phyloP scores from a whole-genome alignment of 2,329 filamentous ascomycete species.

The Lecanosticta acicola region DNA sequence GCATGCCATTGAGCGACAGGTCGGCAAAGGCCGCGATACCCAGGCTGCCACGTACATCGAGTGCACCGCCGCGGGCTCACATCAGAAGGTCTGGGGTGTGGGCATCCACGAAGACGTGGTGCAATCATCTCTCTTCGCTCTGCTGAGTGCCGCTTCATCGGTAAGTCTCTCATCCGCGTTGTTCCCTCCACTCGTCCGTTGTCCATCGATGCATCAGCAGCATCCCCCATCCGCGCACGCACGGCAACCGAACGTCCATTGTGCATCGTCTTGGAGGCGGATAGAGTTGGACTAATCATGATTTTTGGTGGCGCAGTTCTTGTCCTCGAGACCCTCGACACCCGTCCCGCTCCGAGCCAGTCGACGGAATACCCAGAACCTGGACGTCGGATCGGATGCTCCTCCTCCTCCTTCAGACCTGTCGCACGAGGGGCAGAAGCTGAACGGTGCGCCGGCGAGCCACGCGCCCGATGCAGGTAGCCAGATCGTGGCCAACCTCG shows the following conservation, averaged over 20 bases:
- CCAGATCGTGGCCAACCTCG: conserved; percentile 29
- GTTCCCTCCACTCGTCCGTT: no score
- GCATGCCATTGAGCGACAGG: conserved; percentile 61
- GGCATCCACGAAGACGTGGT: conserved; percentile 91
- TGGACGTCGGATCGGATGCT: conserved; percentile 20
- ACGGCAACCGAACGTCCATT: no score
- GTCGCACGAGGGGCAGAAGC: conserved; percentile 25
- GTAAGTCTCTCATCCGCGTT: no score
- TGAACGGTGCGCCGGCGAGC: conserved; percentile 27
- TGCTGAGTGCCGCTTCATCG: conserved; percentile 78
- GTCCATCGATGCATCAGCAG: no score
- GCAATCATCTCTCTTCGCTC: conserved; percentile 78
- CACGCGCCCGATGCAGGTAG: conserved; percentile 28
- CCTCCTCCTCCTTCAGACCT: conserved; percentile 14
- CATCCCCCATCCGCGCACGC: no score
- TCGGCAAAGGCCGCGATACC: conserved; percentile 57
- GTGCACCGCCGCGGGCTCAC: conserved; percentile 63
- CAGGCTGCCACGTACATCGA: conserved; percentile 96
- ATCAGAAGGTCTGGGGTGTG: conserved; percentile 78
- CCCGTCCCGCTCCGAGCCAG: conserved; percentile 59
- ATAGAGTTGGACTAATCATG: no score
- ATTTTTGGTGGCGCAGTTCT: no score
- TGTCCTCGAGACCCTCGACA: conserved; percentile 63
- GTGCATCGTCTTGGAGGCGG: no score
- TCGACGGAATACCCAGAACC: conserved; percentile 45